Evolutionary conservation across 1,139 yeast genomes (phyloP).

Genomic region (Kodamaea derodonti): DNA sequence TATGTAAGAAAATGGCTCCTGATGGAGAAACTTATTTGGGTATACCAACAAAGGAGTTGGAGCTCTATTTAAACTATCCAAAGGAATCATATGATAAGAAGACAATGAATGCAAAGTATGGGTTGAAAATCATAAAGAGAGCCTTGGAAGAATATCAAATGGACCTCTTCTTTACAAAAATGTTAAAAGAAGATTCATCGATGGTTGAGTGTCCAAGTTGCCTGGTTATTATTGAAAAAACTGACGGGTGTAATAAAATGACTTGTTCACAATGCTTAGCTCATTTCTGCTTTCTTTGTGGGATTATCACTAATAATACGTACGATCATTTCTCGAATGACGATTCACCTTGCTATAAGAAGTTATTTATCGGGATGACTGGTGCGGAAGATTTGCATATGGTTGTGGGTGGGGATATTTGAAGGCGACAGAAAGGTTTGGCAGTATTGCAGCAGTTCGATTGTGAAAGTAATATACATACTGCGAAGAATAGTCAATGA

Average conservation of each 20-base stretch:
- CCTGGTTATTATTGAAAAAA: slow-evolving; percentile 48
- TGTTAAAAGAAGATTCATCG: slow-evolving; percentile 38
- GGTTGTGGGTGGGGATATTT: too few species aligned
- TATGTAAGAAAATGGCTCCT: slow-evolving; percentile 33
- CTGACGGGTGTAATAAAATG: slow-evolving; percentile 71
- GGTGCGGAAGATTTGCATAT: slow-evolving; percentile 30
- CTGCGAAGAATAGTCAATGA: too few species aligned
- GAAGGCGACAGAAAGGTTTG: too few species aligned
- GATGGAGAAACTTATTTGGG: slow-evolving; percentile 23
- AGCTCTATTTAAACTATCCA: slow-evolving; percentile 29
- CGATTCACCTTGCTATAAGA: slow-evolving; percentile 45
- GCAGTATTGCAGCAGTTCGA: too few species aligned
- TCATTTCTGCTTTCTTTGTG: slow-evolving; percentile 58
- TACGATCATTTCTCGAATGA: slow-evolving; percentile 51
- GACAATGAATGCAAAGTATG: slow-evolving; percentile 47
- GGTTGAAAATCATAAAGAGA: slow-evolving; percentile 38
- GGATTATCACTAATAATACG: slow-evolving; percentile 29
- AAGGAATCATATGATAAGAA: slow-evolving; percentile 27
- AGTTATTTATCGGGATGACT: slow-evolving; percentile 55
- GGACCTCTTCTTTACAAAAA: slow-evolving; percentile 45
- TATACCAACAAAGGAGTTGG: slow-evolving; percentile 43
- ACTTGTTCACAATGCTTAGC: slow-evolving; percentile 49
- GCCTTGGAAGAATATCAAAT: slow-evolving; percentile 46
- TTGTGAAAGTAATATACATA: too few species aligned
- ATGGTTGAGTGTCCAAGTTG: slow-evolving; percentile 56